Evolutionary conservation across 2,329 filamentous ascomycete genomes (phyloP), one percentile per base, ranked within the genome.

Genomic region (Colletotrichum cordylinicola): DNA sequence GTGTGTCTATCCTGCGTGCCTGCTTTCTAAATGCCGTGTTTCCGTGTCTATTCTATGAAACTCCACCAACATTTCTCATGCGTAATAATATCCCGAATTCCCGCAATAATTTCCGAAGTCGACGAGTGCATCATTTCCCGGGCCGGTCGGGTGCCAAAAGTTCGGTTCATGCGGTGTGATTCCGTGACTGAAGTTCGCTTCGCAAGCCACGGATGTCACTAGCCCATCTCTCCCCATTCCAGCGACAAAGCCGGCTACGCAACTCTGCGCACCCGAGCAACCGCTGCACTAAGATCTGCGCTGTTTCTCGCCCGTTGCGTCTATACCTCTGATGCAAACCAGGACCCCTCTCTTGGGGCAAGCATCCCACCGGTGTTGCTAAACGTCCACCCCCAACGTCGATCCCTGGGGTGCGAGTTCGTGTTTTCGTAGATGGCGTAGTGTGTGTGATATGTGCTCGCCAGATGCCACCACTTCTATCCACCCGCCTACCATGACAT

Each of bases 151-250:
- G n/a, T 33, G 21, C 8, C 24, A 24, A 64, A 64, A 15, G 13
- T 35, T 16, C 61, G 61, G 61, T 31, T 64, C 31, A 33, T 16
- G 24, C 16, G 33, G 24, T 21, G n/a, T 64, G 61, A 33, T 37
- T 58, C 33, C 9, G 56, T 61, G 55, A 70, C 24, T 61, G 52
- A 29, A 29, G 35, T 24, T 66, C 62, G 62, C 35, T 48, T 16
- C 24, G 12, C 69, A 75, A 75, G 73, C 73, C 73, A 75, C 73
- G 61, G 58, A 68, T 64, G 73, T 68, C 73, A 68, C 73, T 35
- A 33, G 73, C 39, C 56, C 56, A 33, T 64, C 31, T 67, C 27
- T 52, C 56, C 39, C 35, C 70, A 68, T 73, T 73, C 73, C 70
- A 62, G 37, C 33, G 33, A 68, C 55, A 67, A 73, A 72, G 64